Evolutionary conservation across 495 filamentous ascomycete species (phyloP).

Genomic region (Amniculicola lignicola): DNA sequence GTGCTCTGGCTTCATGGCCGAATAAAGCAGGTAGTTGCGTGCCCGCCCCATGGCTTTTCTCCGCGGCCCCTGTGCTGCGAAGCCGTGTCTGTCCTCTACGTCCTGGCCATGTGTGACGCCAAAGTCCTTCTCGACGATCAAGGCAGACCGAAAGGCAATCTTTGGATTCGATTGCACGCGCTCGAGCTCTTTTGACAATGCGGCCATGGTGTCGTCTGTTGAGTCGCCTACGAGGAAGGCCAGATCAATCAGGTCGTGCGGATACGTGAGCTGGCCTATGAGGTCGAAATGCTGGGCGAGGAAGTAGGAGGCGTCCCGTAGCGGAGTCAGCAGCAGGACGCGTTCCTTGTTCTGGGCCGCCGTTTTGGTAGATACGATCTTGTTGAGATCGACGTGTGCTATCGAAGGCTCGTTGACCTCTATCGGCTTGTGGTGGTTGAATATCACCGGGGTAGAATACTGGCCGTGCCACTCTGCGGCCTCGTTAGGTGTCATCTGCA

Average conservation of each 20-base stretch:
- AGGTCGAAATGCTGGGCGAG: slow-evolving; percentile 91
- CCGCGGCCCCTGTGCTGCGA: slow-evolving; percentile 82
- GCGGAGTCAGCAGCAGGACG: slow-evolving; percentile 89
- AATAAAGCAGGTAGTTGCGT: slow-evolving; percentile 83
- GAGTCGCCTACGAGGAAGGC: slow-evolving; percentile 92
- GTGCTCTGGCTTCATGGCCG: slow-evolving; percentile 85
- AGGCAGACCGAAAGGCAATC: slow-evolving; percentile 74
- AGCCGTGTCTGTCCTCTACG: slow-evolving; percentile 80
- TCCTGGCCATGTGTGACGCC: slow-evolving; percentile 64
- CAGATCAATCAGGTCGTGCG: slow-evolving; percentile 91
- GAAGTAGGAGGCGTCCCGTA: slow-evolving; percentile 81
- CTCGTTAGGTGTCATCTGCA: slow-evolving; percentile 89
- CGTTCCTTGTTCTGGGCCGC: slow-evolving; percentile 78
- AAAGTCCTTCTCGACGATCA: slow-evolving; percentile 88
- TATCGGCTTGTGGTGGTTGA: slow-evolving; percentile 89
- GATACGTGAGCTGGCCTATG: slow-evolving; percentile 83
- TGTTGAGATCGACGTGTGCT: slow-evolving; percentile 75
- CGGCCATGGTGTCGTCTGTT: slow-evolving; percentile 81
- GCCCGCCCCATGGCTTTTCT: slow-evolving; percentile 87
- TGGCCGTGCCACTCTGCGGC: slow-evolving; percentile 85
- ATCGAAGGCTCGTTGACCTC: slow-evolving; percentile 80
- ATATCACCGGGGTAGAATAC: slow-evolving; percentile 85
- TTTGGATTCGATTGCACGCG: slow-evolving; percentile 74
- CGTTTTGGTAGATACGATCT: slow-evolving; percentile 73
- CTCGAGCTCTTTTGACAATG: slow-evolving; percentile 75